These are phyloP conservation scores for Clonostachys byssicola DNA, from an alignment of 2,329 filamentous ascomycete species.

Conservation along the genomic window DNA sequence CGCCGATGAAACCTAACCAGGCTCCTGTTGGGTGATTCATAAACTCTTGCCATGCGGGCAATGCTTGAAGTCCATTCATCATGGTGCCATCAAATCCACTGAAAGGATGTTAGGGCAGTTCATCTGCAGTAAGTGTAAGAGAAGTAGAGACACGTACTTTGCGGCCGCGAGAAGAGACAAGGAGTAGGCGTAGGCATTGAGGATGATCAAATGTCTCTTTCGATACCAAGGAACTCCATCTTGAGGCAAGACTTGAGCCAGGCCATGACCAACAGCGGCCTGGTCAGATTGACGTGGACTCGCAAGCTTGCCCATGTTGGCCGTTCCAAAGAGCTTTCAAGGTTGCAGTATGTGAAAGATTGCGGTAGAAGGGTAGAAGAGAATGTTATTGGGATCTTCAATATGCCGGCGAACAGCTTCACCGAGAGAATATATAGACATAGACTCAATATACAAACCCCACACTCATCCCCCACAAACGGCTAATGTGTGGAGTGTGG, in stretches of 20 bases:
- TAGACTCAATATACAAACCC: too few species aligned
- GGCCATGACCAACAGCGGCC: neutral
- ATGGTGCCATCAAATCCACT: conserved; percentile 35
- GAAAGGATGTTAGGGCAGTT: too few species aligned
- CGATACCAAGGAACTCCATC: conserved; percentile 30
- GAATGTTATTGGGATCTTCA: too few species aligned
- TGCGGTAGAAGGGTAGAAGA: too few species aligned
- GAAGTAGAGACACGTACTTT: conserved; percentile 33
- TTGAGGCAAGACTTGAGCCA: conserved; percentile 23
- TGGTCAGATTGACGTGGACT: too few species aligned
- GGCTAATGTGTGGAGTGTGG: too few species aligned
- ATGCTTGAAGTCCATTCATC: conserved; percentile 33
- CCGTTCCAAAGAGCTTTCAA: too few species aligned
- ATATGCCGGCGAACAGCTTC: too few species aligned
- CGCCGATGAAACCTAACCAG: conserved; percentile 22
- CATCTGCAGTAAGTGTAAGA: conserved; percentile 14
- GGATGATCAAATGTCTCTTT: conserved; percentile 28
- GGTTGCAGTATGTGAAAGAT: too few species aligned
- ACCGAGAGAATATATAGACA: too few species aligned
- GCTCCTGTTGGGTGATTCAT: conserved; percentile 23
- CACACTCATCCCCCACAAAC: too few species aligned
- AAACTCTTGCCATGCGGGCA: conserved; percentile 29
- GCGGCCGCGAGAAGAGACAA: conserved; percentile 14
- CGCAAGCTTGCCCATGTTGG: too few species aligned
- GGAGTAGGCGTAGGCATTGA: conserved; percentile 21